Percentiles rank a stretch among this genome's conserved stretches.
These are phyloP conservation scores for Melampsora occidentalis DNA, from an alignment of 1,284 basidiomycete genomes.

Conservation along the genomic window DNA sequence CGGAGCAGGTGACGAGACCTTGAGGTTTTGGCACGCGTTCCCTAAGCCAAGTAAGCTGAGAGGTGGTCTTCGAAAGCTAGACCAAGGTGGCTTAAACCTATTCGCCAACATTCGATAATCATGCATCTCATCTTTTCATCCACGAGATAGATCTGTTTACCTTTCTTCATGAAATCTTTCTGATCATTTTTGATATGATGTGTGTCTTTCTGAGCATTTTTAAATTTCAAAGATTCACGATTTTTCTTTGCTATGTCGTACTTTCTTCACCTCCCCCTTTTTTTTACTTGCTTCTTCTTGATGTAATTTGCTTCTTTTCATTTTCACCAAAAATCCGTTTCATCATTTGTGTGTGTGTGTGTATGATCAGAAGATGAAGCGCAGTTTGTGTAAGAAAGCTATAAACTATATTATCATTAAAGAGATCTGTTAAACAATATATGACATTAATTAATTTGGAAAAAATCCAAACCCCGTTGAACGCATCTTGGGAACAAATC, in stretches of 20 bases:
- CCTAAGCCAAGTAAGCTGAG: constrained; percentile 15
- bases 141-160: no score
- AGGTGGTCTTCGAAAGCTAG: neutral
- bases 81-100: constrained; percentile 3
- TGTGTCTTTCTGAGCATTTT: no score
- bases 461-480: no score
- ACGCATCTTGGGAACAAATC: no score
- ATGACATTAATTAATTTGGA: no score
- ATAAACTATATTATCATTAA: neutral
- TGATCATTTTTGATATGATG: no score
- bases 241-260: neutral
- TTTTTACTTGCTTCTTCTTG: neutral
- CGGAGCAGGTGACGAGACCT: constrained; percentile 94
- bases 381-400: neutral
- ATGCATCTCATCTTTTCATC: no score
- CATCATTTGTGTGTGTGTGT: neutral
- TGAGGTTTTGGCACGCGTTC: constrained; percentile 70
- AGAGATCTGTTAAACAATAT: no score
- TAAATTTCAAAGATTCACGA: neutral
- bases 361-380: neutral
- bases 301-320: neutral
- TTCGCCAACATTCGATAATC: neutral
- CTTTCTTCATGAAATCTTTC: no score
- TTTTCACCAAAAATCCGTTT: neutral
- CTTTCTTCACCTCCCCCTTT: neutral